These are phyloP conservation scores for Talaromyces islandicus DNA, from an alignment of 2,329 filamentous ascomycete genomes.

Conservation along the genomic window DNA sequence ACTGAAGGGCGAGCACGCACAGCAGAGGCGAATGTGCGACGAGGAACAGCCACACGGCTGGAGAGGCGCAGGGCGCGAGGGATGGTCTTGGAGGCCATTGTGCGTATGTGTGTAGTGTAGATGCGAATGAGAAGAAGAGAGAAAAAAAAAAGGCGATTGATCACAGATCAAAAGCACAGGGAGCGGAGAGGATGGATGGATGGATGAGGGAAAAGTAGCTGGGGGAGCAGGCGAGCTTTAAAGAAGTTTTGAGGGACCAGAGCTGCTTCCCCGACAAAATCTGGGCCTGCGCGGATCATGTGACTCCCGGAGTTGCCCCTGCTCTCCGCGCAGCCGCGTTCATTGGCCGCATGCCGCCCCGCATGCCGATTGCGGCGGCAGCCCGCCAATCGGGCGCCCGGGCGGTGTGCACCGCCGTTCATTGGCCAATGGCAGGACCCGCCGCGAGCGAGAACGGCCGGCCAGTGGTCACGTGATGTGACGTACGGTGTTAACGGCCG, in stretches of 20 bases:
- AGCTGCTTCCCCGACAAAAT: slow-evolving; percentile 6
- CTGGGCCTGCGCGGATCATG: slow-evolving; percentile 12
- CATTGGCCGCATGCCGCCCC: neutral
- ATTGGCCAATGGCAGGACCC: neutral
- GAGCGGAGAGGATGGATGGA: slow-evolving; percentile 7
- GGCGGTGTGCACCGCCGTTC: neutral
- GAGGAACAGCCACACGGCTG: slow-evolving; percentile 41
- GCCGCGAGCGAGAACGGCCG: neutral
- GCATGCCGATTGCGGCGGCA: slow-evolving; percentile 13
- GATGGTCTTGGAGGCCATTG: slow-evolving; percentile 45
- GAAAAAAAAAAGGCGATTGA: neutral
- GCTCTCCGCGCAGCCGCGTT: slow-evolving; percentile 18
- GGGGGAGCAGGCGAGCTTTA: slow-evolving; percentile 14
- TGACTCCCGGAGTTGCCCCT: slow-evolving; percentile 20
- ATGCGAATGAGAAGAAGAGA: slow-evolving; percentile 1
- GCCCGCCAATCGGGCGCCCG: slow-evolving; percentile 12
- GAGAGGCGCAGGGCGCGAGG: slow-evolving; percentile 55
- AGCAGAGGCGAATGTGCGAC: slow-evolving; percentile 54
- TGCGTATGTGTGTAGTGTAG: slow-evolving; percentile 16
- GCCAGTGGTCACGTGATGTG: neutral
- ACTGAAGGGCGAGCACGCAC: slow-evolving; percentile 43
- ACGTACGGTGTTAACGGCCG: no score
- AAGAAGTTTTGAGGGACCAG: slow-evolving; percentile 4
- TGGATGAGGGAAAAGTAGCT: slow-evolving; percentile 11
- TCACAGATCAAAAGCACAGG: neutral